Base-by-base conservation (phyloP, 306 rosid genomes). In the Prunus campanulata region DNA sequence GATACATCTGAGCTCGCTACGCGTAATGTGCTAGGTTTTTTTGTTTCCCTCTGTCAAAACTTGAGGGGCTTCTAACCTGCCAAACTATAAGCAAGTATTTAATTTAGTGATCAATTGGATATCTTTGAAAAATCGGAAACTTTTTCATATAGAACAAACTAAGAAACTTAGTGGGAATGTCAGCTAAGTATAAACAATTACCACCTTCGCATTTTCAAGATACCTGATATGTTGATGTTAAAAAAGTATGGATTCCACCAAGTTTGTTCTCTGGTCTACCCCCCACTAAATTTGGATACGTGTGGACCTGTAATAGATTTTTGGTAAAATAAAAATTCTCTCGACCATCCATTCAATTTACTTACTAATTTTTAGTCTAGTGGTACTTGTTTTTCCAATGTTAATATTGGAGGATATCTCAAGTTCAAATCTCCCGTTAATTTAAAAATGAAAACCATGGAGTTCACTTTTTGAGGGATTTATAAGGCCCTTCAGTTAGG, bases 331-430 rank as follows among this genome's bases (percentile, higher is more conserved):
- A 62, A 71, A 42, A 13, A 63, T 13, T 8, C 57, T 30, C 73
- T 56, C 77, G 25, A 72, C 82, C 64, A 72, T 66, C 82, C 64
- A 72, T 66, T 27, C 22, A 46, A n/a, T 19, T 42, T 48, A 54
- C 39, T 39, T 6, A 39, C 9, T 39, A 39, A 4, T 39, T 35
- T 35, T 35, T 6, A 35, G 44, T 35, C 0, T 35, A 35, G 8
- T 6, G 44, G 44, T 35, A 35, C 8, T 35, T 35, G 1, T 35
- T 35, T 35, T 39, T 1, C 2, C 8, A 39, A 39, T 39, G 9
- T 39, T 39, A 39, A 39, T 39, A 2, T 39, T 7, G 9, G 44
- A 35, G 44, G 9, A 39, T 39, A 39, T 7, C 9, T 39, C 44
- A 39, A 7, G 44, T 39, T 39, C 2, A 7, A 39, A 39, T 39